Evolutionary conservation across 2,329 filamentous ascomycete species (phyloP).

Genomic region (Botryotinia convoluta): DNA sequence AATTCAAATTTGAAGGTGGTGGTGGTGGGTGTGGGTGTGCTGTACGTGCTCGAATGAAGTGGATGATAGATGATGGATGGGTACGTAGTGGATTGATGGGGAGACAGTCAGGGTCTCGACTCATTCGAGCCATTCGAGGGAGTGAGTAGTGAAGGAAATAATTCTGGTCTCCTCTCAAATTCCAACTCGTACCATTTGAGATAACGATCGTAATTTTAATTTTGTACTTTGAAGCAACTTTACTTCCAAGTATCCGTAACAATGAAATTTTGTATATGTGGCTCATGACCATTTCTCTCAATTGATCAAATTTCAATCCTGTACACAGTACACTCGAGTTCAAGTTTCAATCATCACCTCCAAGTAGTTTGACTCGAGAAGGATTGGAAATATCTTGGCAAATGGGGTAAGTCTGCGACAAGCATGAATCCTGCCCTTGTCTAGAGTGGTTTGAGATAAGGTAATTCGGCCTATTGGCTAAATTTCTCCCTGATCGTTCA

Average conservation of each 20-base stretch:
- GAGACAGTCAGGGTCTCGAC: not conserved
- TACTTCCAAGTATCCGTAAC: not conserved
- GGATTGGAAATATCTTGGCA: constrained; percentile 12
- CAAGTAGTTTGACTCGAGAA: constrained; percentile 17
- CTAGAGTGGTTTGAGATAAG: constrained; percentile 18
- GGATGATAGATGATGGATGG: not conserved
- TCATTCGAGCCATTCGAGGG: not conserved
- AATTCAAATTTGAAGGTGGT: not conserved
- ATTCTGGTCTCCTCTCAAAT: not conserved
- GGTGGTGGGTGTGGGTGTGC: not conserved
- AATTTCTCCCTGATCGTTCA: not conserved
- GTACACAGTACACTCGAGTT: not conserved
- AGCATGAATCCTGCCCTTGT: constrained; percentile 7
- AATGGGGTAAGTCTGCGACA: constrained; percentile 1
- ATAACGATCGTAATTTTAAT: not conserved
- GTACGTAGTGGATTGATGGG: not conserved
- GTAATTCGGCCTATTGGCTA: constrained; percentile 9
- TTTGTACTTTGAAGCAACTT: constrained; percentile 7
- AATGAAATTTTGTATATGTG: not conserved
- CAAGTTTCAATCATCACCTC: not conserved
- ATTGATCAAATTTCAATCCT: not conserved
- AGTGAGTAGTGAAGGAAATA: not conserved
- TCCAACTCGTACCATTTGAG: not conserved
- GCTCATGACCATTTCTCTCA: not conserved
- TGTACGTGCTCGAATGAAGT: not conserved